These are phyloP conservation scores for Penicillium pulvis DNA, from an alignment of 495 filamentous ascomycete genomes.

Conservation along the genomic window DNA sequence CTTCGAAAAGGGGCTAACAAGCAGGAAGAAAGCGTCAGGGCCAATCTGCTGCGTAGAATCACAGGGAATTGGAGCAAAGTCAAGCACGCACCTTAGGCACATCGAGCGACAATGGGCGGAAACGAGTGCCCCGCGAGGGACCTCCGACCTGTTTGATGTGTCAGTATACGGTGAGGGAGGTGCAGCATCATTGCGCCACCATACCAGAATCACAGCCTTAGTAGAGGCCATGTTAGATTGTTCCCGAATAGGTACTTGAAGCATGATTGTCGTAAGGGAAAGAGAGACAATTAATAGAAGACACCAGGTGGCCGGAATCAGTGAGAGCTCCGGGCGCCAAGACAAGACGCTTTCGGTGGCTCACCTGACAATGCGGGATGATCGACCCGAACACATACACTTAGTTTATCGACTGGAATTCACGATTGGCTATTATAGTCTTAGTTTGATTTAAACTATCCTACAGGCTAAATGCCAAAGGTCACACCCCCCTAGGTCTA, in stretches of 20 bases:
- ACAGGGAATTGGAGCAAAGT: slow-evolving; percentile 9
- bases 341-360: slow-evolving; percentile 29
- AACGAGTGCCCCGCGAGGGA: slow-evolving; percentile 91
- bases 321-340: slow-evolving; percentile 28
- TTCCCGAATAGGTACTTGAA: slow-evolving; percentile 51
- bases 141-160: slow-evolving; percentile 73
- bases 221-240: slow-evolving; percentile 55
- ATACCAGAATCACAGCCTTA: slow-evolving; percentile 72
- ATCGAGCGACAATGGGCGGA: slow-evolving; percentile 94
- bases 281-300: slow-evolving; percentile 11
- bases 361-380: slow-evolving; percentile 26
- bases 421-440: no score
- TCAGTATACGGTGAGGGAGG: slow-evolving; percentile 20
- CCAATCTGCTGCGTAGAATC: not conserved
- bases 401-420: not conserved
- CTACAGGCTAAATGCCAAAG: no score
- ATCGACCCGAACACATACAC: not conserved
- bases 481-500: no score
- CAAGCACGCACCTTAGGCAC: slow-evolving; percentile 78
- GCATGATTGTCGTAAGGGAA: slow-evolving; percentile 35
- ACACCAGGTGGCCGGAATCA: slow-evolving; percentile 22
- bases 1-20: slow-evolving; percentile 91
- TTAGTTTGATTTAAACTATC: no score
- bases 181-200: slow-evolving; percentile 20
- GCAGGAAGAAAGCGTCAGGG: slow-evolving; percentile 22